Conservation (phyloP, 2,329 filamentous ascomycete genomes). For the Neodidymelliopsis sp. region DNA sequence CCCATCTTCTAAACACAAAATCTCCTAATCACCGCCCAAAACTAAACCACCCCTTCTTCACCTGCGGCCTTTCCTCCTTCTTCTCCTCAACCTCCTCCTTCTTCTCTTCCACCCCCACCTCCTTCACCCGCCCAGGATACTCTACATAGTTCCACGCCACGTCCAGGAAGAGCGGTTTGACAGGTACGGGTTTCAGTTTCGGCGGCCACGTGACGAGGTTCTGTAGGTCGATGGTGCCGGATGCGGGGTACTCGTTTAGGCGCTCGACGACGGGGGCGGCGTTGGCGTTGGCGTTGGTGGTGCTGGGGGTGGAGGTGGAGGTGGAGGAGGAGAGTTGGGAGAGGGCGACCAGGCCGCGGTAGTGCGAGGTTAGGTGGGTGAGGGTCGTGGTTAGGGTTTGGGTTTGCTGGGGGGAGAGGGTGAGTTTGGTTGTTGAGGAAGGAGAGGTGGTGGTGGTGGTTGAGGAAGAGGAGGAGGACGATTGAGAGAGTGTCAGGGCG, state of each 20-base stretch:
- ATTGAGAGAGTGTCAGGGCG: slow-evolving; percentile 67
- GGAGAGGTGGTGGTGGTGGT: slow-evolving; percentile 14
- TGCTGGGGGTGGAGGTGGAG: slow-evolving; percentile 56
- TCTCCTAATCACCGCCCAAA: slow-evolving; percentile 61
- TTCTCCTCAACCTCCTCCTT: slow-evolving; percentile 35
- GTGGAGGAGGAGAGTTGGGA: slow-evolving; percentile 66
- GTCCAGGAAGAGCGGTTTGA: slow-evolving; percentile 96
- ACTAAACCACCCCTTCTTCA: slow-evolving; percentile 61
- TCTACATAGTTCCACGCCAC: slow-evolving; percentile 98
- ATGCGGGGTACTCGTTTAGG: slow-evolving; percentile 76
- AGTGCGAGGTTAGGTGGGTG: slow-evolving; percentile 76
- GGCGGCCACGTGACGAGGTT: slow-evolving; percentile 90
- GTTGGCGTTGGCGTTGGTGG: slow-evolving; percentile 54
- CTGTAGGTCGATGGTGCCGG: slow-evolving; percentile 71
- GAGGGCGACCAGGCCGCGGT: slow-evolving; percentile 86
- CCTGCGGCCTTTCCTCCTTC: slow-evolving; percentile 48
- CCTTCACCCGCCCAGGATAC: slow-evolving; percentile 72
- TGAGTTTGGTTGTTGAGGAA: slow-evolving; percentile 67
- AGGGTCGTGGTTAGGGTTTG: slow-evolving; percentile 68
- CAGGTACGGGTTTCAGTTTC: slow-evolving; percentile 79
- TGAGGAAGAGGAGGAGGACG: slow-evolving; percentile 41
- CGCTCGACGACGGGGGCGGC: slow-evolving; percentile 74
- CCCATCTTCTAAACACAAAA: no score
- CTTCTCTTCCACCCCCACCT: slow-evolving; percentile 38
- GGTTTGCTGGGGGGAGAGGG: slow-evolving; percentile 67